Evolutionary conservation across 2,329 filamentous ascomycete species (phyloP), one percentile per base, ranked within the genome.

Genomic region (Stachybotrys chartarum): DNA sequence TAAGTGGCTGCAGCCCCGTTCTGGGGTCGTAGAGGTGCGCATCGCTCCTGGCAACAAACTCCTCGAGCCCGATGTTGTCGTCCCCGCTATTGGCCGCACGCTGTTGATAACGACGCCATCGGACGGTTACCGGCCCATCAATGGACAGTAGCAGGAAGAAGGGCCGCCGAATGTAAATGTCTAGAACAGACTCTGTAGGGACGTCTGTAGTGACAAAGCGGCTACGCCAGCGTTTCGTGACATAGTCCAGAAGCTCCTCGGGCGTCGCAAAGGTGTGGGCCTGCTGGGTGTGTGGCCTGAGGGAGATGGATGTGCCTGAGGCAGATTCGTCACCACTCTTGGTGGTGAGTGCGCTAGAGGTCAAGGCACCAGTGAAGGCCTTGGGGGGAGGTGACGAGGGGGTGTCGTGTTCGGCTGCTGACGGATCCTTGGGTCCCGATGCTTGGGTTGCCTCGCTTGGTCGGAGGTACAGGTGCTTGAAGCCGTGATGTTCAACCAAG

Each of bases 61-160:
- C 72, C 57, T 83, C 80, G 10, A 88, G 76, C 46, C 71, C 69
- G 55, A 70, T 71, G 55, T 63, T 64, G 31, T 59, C 54, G 42
- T 60, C 59, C 47, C 60, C 62, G 10, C 55, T 49, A 12, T 59
- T 51, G 39, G 56, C 60, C 53, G 64, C 59, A 31, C 68, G 64
- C 30, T 67, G 56, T 59, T 83, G 84, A 75, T 88, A 91, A 50
- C 94, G 87, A 63, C 82, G 79, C 89, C 90, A 97, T 53, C 94
- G 87, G 49, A 93, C 78, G 52, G 83, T 88, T 50, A 97, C 80
- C 1, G 94, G 94, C 5, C 92, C 93, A 71, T 97, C 93, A 51
- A 97, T 85, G 69, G 90, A 93, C 66, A 99, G 78, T 39, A 97
- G 83, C 52, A 99, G 81, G 77, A 97, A 97, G 76, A 96, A 97